Conservation (phyloP, 495 filamentous ascomycete genomes). For the Saxispiralis lemnorum region DNA sequence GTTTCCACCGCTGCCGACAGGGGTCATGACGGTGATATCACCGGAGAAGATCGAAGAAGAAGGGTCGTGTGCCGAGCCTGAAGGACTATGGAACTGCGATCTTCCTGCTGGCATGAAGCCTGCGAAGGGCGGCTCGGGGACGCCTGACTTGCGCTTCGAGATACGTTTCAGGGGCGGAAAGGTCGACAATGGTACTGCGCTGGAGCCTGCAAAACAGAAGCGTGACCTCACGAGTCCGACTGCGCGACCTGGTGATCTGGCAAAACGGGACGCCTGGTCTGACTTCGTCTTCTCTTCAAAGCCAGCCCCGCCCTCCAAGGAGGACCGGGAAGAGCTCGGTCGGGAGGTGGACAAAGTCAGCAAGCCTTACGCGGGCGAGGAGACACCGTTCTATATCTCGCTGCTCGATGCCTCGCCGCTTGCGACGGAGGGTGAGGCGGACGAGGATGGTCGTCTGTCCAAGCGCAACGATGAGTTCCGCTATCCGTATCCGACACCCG, state of each 20-base stretch:
- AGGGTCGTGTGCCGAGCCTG: conserved; percentile 48
- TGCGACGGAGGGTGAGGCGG: no score
- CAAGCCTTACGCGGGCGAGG: conserved; percentile 43
- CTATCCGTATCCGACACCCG: conserved; percentile 5
- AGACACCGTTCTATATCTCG: conserved; percentile 51
- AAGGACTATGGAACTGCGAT: conserved; percentile 65
- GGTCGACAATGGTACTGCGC: conserved; percentile 18
- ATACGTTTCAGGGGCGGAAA: conserved; percentile 65
- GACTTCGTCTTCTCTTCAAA: conserved; percentile 33
- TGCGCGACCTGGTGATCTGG: not conserved
- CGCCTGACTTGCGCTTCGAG: conserved; percentile 63
- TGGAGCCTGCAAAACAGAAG: conserved; percentile 1
- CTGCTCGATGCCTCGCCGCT: conserved; percentile 15
- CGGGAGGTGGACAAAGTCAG: conserved; percentile 59
- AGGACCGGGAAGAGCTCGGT: conserved; percentile 62
- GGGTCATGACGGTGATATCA: conserved; percentile 55
- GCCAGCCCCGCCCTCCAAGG: conserved; percentile 44
- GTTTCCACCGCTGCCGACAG: conserved; percentile 72
- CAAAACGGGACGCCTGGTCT: not conserved
- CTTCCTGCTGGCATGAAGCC: conserved; percentile 37
- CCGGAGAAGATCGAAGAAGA: conserved; percentile 39
- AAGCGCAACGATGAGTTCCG: conserved; percentile 4
- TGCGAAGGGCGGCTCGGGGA: conserved; percentile 18
- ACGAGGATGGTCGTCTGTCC: not conserved
- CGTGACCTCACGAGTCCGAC: not conserved